These are phyloP conservation scores for Lodderomyces parapsilosis DNA, from an alignment of 1,139 yeast genomes.

Conservation along the genomic window DNA sequence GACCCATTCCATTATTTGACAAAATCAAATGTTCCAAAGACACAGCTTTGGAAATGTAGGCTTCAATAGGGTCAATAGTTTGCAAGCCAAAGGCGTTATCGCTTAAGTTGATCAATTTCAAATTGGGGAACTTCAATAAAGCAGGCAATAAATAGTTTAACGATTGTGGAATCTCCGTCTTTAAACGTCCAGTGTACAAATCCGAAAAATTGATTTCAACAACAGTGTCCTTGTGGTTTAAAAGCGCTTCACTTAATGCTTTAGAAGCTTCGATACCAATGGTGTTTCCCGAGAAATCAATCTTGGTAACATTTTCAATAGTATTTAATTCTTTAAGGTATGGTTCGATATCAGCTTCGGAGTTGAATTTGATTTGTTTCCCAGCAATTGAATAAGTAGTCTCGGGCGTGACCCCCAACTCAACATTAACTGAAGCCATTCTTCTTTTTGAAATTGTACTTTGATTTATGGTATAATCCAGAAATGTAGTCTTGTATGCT, in stretches of 20 bases:
- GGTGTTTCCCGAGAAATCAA: slow-evolving; percentile 91
- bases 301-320: slow-evolving; percentile 43
- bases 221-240: slow-evolving; percentile 47
- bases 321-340: slow-evolving; percentile 53
- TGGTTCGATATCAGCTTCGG: slow-evolving; percentile 70
- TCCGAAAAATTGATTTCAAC: slow-evolving; percentile 82
- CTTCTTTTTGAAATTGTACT: no score
- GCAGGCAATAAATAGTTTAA: slow-evolving; percentile 72
- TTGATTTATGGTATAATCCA: not conserved
- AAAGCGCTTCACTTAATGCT: slow-evolving; percentile 62
- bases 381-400: slow-evolving; percentile 63
- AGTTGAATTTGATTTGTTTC: slow-evolving; percentile 72
- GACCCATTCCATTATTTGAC: slow-evolving; percentile 97
- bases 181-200: slow-evolving; percentile 89
- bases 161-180: slow-evolving; percentile 90
- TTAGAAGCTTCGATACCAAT: slow-evolving; percentile 88
- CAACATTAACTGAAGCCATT: slow-evolving; percentile 27
- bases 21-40: slow-evolving; percentile 82
- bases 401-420: slow-evolving; percentile 30
- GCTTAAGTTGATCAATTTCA: slow-evolving; percentile 76
- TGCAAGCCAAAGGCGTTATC: slow-evolving; percentile 97
- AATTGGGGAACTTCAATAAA: slow-evolving; percentile 62
- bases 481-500: no score
- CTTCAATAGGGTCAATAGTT: slow-evolving; percentile 86
- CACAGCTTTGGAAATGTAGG: slow-evolving; percentile 69